phyloP scores from a whole-genome alignment of 2,329 filamentous ascomycete genomes.

The Calonectria hawksworthii region DNA sequence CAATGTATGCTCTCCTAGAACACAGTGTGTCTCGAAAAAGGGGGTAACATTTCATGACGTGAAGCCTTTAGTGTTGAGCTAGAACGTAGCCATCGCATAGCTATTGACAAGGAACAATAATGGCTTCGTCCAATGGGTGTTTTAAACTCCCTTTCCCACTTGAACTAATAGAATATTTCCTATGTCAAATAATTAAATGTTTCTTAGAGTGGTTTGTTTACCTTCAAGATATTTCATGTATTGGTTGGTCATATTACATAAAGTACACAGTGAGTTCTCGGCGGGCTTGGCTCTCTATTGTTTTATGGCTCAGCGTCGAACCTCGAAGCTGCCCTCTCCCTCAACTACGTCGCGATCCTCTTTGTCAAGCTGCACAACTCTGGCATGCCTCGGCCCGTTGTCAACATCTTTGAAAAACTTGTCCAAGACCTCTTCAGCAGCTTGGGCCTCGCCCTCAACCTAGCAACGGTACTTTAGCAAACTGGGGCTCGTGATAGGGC shows the following conservation, averaged over 20 bases:
- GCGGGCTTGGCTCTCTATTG: neutral
- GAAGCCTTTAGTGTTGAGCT: neutral
- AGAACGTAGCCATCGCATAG: neutral
- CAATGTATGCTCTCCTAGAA: neutral
- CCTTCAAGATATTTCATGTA: neutral
- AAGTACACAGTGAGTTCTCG: neutral
- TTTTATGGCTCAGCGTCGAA: constrained; percentile 58
- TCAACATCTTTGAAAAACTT: constrained; percentile 82
- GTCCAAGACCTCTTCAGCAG: constrained; percentile 73
- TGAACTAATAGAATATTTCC: neutral
- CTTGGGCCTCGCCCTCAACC: constrained; percentile 94
- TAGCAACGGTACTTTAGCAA: constrained; percentile 54
- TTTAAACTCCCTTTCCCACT: neutral
- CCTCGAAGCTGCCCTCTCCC: constrained; percentile 76
- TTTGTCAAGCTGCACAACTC: constrained; percentile 81
- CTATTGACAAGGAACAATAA: neutral
- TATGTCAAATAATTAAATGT: neutral
- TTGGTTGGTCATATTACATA: neutral
- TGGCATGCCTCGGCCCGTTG: constrained; percentile 78
- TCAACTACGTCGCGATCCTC: constrained; percentile 75
- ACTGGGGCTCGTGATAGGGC: neutral
- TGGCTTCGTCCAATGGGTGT: neutral
- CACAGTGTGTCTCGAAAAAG: neutral
- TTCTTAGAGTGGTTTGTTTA: neutral
- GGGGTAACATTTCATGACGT: neutral